phyloP scores from a whole-genome alignment of 1,139 yeast species.

The Taphrina deformans region DNA sequence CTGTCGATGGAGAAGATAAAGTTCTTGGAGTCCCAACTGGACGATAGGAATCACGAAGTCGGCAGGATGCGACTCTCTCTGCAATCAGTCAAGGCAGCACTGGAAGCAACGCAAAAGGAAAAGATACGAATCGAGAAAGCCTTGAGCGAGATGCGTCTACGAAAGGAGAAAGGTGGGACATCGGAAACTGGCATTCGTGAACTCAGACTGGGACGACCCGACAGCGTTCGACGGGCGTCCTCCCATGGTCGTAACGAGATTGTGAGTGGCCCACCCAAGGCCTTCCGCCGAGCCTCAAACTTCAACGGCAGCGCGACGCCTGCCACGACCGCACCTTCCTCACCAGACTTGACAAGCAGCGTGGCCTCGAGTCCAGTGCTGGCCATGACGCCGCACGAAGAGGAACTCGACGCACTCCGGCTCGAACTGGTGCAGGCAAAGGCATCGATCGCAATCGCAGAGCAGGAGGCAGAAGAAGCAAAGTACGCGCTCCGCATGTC shows the following conservation, averaged over 20 bases:
- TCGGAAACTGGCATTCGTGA: conserved; percentile 38
- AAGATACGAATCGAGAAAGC: conserved; percentile 35
- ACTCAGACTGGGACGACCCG: conserved; percentile 38
- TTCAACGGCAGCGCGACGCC: conserved; percentile 2
- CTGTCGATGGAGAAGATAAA: conserved; percentile 36
- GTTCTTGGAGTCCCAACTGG: conserved; percentile 37
- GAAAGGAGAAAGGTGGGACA: conserved; percentile 27
- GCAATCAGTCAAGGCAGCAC: conserved; percentile 34
- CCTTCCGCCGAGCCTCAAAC: conserved; percentile 15
- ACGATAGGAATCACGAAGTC: conserved; percentile 37
- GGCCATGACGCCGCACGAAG: conserved; percentile 18
- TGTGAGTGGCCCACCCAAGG: not conserved
- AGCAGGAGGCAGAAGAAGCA: conserved; percentile 33
- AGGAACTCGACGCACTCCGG: conserved; percentile 33
- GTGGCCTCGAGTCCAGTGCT: not conserved
- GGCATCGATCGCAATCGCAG: conserved; percentile 28
- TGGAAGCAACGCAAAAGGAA: conserved; percentile 38
- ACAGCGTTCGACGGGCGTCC: conserved; percentile 28
- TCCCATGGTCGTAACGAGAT: conserved; percentile 11
- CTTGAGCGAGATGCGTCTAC: conserved; percentile 36
- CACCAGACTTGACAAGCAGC: not conserved
- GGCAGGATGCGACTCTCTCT: conserved; percentile 37
- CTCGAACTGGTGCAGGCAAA: conserved; percentile 30
- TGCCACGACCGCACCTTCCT: not conserved
- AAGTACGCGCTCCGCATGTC: conserved; percentile 26